Percentiles rank a stretch among this genome's conserved stretches.
Conservation (phyloP, 495 filamentous ascomycete species). For the Talaromyces borbonicus region DNA sequence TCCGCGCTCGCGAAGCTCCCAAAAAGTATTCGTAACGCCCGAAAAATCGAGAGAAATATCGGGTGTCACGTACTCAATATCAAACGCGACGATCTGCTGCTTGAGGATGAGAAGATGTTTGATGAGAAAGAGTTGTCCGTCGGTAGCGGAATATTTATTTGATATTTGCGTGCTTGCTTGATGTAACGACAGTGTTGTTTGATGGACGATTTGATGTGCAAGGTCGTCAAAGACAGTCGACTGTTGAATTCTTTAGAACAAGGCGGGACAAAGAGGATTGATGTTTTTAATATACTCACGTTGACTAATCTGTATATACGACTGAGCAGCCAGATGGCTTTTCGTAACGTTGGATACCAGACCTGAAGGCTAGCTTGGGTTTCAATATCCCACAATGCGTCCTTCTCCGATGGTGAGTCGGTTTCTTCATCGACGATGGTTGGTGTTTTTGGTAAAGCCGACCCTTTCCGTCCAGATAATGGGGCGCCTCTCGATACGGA, state of each 20-base stretch:
- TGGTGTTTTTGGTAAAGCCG: slow-evolving; percentile 41
- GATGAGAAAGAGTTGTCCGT: slow-evolving; percentile 79
- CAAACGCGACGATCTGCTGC: slow-evolving; percentile 82
- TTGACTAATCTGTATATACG: slow-evolving; percentile 78
- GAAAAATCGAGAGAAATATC: slow-evolving; percentile 69
- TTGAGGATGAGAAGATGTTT: slow-evolving; percentile 86
- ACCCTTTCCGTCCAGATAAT: slow-evolving; percentile 36
- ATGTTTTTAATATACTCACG: slow-evolving; percentile 35
- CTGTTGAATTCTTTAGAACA: slow-evolving; percentile 17
- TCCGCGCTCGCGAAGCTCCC: slow-evolving; percentile 58
- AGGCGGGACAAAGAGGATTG: slow-evolving; percentile 13
- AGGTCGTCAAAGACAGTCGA: slow-evolving; percentile 69
- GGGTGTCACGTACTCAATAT: slow-evolving; percentile 78
- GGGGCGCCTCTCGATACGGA: slow-evolving; percentile 39
- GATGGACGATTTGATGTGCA: slow-evolving; percentile 67
- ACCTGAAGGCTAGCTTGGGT: slow-evolving; percentile 38
- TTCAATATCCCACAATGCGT: slow-evolving; percentile 43
- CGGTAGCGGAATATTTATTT: slow-evolving; percentile 45
- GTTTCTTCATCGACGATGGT: slow-evolving; percentile 42
- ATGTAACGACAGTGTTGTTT: slow-evolving; percentile 58
- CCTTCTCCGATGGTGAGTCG: slow-evolving; percentile 33
- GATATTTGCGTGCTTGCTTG: slow-evolving; percentile 39
- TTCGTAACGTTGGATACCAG: slow-evolving; percentile 62
- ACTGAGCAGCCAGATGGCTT: slow-evolving; percentile 72
- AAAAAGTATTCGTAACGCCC: slow-evolving; percentile 68